phyloP scores from a whole-genome alignment of 257 asterid species.

The Solanum habrochaites region DNA sequence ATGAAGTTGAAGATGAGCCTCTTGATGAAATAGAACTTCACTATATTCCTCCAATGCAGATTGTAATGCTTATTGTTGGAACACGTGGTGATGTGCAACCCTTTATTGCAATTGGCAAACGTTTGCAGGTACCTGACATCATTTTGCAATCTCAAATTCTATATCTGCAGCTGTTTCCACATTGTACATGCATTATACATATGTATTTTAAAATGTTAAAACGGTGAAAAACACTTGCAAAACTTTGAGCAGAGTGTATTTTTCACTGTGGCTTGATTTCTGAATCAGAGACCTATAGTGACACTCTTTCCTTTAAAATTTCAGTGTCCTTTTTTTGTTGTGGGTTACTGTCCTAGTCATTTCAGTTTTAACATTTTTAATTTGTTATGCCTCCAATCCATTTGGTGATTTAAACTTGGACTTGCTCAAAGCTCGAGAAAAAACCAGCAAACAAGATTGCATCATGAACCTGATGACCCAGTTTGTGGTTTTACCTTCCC shows the following conservation, averaged over 20 bases:
- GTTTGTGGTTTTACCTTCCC: neutral
- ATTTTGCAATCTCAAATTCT: neutral
- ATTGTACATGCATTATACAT: neutral
- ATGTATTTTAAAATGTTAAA: neutral
- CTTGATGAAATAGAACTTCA: slow-evolving; percentile 56
- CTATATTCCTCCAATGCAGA: slow-evolving; percentile 70
- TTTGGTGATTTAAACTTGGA: neutral
- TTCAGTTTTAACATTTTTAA: neutral
- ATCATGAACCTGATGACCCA: neutral
- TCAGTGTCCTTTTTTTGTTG: neutral
- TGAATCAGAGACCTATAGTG: neutral
- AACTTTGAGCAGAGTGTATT: neutral
- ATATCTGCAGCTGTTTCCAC: neutral
- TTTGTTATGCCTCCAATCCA: neutral
- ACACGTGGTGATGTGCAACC: slow-evolving; percentile 99
- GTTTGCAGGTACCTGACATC: slow-evolving; percentile 43
- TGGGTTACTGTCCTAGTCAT: neutral
- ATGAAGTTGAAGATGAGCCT: slow-evolving; percentile 49
- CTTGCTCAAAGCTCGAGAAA: neutral
- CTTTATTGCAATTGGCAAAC: slow-evolving; percentile 86
- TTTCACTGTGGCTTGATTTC: neutral
- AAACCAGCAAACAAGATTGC: neutral
- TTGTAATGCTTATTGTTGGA: slow-evolving; percentile 92
- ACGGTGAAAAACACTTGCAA: neutral
- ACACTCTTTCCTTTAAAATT: neutral